These are phyloP conservation scores for Pythium pyrilobum DNA, from an alignment of 352 stramenopile genomes.

Conservation along the genomic window DNA sequence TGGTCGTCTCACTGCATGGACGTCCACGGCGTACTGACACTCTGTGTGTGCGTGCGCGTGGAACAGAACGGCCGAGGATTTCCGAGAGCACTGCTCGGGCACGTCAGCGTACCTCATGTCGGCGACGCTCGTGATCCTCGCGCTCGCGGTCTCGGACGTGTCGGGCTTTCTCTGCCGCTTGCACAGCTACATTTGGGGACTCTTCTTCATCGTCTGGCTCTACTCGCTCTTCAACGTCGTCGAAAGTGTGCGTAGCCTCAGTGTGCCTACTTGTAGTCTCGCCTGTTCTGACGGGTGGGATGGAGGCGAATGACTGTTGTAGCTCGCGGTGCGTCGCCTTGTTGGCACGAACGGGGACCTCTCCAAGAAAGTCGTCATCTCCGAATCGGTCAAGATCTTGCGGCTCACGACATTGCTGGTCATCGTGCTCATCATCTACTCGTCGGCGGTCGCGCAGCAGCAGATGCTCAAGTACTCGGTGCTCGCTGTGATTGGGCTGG, in stretches of 20 bases:
- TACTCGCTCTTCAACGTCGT: slow-evolving; percentile 88
- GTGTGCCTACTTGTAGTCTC: background rate
- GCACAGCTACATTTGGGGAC: slow-evolving; percentile 82
- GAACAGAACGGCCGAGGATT: slow-evolving; percentile 73
- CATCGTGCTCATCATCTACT: slow-evolving; percentile 84
- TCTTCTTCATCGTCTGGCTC: slow-evolving; percentile 87
- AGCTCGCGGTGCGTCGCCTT: slow-evolving; percentile 76
- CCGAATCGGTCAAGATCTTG: slow-evolving; percentile 86
- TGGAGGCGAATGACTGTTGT: slow-evolving; percentile 5
- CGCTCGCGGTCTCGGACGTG: slow-evolving; percentile 50
- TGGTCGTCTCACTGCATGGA: background rate
- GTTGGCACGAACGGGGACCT: slow-evolving; percentile 73
- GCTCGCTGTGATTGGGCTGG: slow-evolving; percentile 74
- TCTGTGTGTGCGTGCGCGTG: background rate
- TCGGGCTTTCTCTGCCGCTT: slow-evolving; percentile 66
- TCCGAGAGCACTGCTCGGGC: slow-evolving; percentile 63
- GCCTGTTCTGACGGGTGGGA: too few relatives aligned
- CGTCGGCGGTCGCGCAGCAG: slow-evolving; percentile 64
- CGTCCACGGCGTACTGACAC: background rate
- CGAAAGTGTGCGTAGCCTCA: slow-evolving; percentile 51
- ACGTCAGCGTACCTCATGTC: slow-evolving; percentile 85
- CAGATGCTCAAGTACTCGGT: slow-evolving; percentile 80
- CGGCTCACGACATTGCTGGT: slow-evolving; percentile 71
- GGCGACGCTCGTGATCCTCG: slow-evolving; percentile 62
- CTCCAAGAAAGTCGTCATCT: slow-evolving; percentile 87